These are phyloP conservation scores for Aureobasidium sp. DNA, from an alignment of 2,329 filamentous ascomycete species.

Conservation along the genomic window DNA sequence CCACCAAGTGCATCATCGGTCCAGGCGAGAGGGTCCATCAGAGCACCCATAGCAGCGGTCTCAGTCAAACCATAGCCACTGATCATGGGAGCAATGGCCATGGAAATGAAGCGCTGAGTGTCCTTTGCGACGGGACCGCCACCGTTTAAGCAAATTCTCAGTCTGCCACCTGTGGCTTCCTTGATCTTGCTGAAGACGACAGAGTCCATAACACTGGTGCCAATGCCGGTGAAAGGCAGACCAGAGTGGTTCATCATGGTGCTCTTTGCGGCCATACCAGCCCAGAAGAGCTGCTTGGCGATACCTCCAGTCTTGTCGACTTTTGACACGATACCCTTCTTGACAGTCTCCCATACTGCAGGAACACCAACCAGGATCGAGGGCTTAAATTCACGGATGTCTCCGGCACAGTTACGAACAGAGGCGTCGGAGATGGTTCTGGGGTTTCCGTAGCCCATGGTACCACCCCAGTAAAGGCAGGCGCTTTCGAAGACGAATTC, in stretches of 20 bases:
- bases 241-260: constrained; percentile 48
- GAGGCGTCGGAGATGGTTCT: constrained; percentile 81
- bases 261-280: constrained; percentile 53
- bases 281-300: constrained; percentile 72
- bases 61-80: constrained; percentile 91
- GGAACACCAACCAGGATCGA: constrained; percentile 91
- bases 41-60: constrained; percentile 65
- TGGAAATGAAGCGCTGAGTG: constrained; percentile 83
- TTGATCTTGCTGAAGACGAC: constrained; percentile 90
- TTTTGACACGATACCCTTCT: constrained; percentile 82
- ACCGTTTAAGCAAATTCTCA: constrained; percentile 90
- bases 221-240: constrained; percentile 42
- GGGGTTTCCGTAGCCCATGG: constrained; percentile 87
- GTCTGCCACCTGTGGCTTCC: constrained; percentile 76
- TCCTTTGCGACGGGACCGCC: constrained; percentile 83
- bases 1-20: constrained; percentile 71
- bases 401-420: constrained; percentile 83
- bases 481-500: constrained; percentile 95
- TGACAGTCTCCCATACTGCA: constrained; percentile 94
- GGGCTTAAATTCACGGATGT: constrained; percentile 86
- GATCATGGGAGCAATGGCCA: constrained; percentile 92
- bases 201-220: constrained; percentile 64
- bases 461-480: constrained; percentile 80
- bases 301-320: constrained; percentile 66
- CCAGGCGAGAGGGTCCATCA: constrained; percentile 80